phyloP scores from a whole-genome alignment of 148 eudicot genomes.

The Vaccinium myrtillus region DNA sequence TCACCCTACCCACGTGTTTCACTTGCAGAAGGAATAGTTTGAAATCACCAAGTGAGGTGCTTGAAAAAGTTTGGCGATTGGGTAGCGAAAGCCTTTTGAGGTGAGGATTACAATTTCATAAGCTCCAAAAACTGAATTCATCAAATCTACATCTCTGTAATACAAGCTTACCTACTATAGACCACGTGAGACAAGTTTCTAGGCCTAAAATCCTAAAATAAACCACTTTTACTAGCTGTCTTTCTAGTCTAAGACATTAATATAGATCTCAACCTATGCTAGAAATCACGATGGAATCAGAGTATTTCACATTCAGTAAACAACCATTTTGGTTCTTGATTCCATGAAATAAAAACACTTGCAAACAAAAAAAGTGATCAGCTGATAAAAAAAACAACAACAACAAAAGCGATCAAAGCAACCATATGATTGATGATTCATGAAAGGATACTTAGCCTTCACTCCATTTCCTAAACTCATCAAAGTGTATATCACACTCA shows the following conservation, averaged over 20 bases:
- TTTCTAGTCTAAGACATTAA: neutral
- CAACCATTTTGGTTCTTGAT: neutral
- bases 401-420: neutral
- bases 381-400: neutral
- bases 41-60: neutral
- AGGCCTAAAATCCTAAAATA: neutral
- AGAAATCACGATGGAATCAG: neutral
- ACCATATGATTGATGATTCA: neutral
- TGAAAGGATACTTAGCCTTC: neutral
- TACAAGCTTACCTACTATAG: neutral
- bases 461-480: neutral
- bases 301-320: neutral
- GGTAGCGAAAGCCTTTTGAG: neutral
- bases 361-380: neutral
- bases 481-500: neutral
- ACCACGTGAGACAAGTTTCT: neutral
- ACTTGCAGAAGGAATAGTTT: neutral
- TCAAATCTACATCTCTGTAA: neutral
- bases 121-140: neutral
- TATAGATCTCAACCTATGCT: neutral
- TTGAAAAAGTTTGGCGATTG: neutral
- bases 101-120: neutral
- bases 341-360: neutral
- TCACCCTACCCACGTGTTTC: neutral
- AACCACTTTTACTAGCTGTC: neutral